phyloP scores from a whole-genome alignment of 371 early-diverging fungal genomes.

The Apophysomyces ossiformis region DNA sequence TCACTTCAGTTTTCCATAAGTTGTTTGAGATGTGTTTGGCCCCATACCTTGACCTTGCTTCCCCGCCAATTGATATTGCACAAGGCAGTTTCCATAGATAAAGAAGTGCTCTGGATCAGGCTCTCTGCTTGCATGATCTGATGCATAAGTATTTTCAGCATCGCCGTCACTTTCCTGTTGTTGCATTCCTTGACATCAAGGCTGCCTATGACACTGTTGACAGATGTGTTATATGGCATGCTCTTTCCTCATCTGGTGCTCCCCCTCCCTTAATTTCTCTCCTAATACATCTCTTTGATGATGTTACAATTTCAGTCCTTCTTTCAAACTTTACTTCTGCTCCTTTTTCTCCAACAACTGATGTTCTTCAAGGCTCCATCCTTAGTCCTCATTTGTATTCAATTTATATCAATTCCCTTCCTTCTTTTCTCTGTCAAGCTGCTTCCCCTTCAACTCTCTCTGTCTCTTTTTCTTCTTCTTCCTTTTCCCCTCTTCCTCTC shows the following conservation, averaged over 20 bases:
- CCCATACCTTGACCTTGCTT: no score
- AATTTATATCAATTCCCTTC: slow-evolving; percentile 31
- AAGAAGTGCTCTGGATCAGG: slow-evolving; percentile 36
- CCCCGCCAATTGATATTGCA: slow-evolving; percentile 18
- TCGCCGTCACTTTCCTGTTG: slow-evolving; percentile 9
- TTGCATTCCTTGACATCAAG: slow-evolving; percentile 29
- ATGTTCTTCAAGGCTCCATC: slow-evolving; percentile 31
- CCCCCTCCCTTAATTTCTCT: slow-evolving; percentile 16
- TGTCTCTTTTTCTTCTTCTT: no score
- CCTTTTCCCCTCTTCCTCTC: no score
- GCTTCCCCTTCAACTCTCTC: not conserved
- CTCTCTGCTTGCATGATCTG: no score
- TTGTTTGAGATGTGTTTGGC: no score
- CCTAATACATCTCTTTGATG: slow-evolving; percentile 24
- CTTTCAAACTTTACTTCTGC: slow-evolving; percentile 16
- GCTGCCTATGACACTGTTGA: slow-evolving; percentile 25
- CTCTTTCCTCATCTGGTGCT: slow-evolving; percentile 9
- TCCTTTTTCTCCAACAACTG: slow-evolving; percentile 20
- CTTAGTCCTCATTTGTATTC: slow-evolving; percentile 33
- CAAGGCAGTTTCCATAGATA: slow-evolving; percentile 40
- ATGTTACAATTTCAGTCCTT: slow-evolving; percentile 21
- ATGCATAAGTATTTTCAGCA: slow-evolving; percentile 14
- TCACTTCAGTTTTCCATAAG: no score
- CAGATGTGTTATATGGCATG: slow-evolving; percentile 20
- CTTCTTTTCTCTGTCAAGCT: slow-evolving; percentile 13